Percentiles rank a stretch among this genome's conserved stretches.
These are phyloP conservation scores for Suillus decipiens DNA, from an alignment of 768 basidiomycete species.

Conservation along the genomic window DNA sequence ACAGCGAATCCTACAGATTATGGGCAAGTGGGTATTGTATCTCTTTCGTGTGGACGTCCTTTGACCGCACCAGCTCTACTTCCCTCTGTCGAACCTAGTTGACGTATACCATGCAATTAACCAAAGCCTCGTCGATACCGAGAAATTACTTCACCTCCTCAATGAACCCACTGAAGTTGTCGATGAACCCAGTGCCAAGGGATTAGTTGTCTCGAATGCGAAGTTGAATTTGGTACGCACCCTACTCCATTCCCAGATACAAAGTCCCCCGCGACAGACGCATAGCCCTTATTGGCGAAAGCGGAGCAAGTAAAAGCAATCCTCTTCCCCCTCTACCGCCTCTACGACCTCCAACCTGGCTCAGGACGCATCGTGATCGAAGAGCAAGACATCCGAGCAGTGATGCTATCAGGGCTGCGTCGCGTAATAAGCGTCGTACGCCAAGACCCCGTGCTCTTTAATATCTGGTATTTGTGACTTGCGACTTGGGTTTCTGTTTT, in stretches of 20 bases:
- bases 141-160: constrained; percentile 65
- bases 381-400: constrained; percentile 82
- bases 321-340: constrained; percentile 84
- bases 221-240: constrained; percentile 79
- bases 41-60: neutral
- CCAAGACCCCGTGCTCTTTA: constrained; percentile 57
- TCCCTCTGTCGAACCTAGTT: neutral
- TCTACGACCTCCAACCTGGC: constrained; percentile 85
- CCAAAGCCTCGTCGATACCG: constrained; percentile 80
- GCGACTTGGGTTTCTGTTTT: no score
- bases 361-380: constrained; percentile 82
- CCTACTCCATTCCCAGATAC: neutral
- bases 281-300: constrained; percentile 90
- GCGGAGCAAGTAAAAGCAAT: constrained; percentile 84
- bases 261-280: constrained; percentile 77
- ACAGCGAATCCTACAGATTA: no score
- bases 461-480: constrained; percentile 51
- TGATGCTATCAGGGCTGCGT: constrained; percentile 80
- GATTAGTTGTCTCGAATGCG: constrained; percentile 69
- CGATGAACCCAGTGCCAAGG: constrained; percentile 68
- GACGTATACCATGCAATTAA: constrained; percentile 22
- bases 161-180: constrained; percentile 83
- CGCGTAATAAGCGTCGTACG: constrained; percentile 89
- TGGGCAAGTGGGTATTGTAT: constrained; percentile 54
- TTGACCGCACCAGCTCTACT: neutral